Conservation (phyloP, 2,329 filamentous ascomycete species). For the Penicillium sp. region DNA sequence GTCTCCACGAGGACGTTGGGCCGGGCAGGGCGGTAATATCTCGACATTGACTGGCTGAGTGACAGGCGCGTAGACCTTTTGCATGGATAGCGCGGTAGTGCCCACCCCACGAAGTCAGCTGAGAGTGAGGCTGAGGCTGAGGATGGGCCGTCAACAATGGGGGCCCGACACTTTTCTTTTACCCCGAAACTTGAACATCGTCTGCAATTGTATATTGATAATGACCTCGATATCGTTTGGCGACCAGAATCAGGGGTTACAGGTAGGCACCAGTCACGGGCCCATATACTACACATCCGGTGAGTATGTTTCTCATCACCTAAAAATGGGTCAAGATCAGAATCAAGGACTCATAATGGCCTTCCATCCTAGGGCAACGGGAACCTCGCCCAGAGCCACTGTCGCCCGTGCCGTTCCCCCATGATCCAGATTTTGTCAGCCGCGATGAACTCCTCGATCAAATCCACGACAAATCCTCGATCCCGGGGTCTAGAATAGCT, state of each 20-base stretch:
- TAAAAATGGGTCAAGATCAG: background rate
- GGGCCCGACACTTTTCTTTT: too few species aligned
- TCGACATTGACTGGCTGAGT: too few species aligned
- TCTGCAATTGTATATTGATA: too few species aligned
- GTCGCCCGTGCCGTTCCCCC: slow-evolving; percentile 20
- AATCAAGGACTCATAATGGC: background rate
- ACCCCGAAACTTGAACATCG: too few species aligned
- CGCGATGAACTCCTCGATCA: slow-evolving; percentile 24
- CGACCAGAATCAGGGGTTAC: background rate
- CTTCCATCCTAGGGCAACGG: slow-evolving; percentile 5
- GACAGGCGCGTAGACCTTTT: too few species aligned
- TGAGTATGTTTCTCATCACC: background rate
- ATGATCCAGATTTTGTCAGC: slow-evolving; percentile 23
- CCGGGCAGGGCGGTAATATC: too few species aligned
- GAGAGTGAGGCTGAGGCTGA: too few species aligned
- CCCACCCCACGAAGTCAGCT: too few species aligned
- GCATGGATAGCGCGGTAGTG: too few species aligned
- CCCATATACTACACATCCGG: background rate
- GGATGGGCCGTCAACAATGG: too few species aligned
- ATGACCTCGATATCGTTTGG: slow-evolving; percentile 2
- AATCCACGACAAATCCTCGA: slow-evolving; percentile 24
- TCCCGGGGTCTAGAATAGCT: slow-evolving; percentile 12
- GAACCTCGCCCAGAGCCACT: slow-evolving; percentile 16
- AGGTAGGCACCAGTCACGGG: slow-evolving; percentile 7
- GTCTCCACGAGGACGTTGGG: too few species aligned